Evolutionary conservation across 805 yeast species (phyloP).

Genomic region (Candida broadrunensis): DNA sequence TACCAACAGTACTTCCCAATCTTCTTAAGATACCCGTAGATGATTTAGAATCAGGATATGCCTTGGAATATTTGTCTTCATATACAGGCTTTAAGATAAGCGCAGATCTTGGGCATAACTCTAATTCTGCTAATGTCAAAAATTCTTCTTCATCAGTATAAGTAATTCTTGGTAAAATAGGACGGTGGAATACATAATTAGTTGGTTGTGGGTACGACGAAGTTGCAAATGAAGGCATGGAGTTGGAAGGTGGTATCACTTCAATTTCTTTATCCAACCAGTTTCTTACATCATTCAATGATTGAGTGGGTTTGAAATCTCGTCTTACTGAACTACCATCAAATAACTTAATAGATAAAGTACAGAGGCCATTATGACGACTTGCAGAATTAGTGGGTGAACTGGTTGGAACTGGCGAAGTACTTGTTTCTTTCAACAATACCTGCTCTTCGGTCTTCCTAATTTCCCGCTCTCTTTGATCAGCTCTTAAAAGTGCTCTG

Average conservation of each 20-base stretch:
- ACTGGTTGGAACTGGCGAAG: slow-evolving; percentile 6
- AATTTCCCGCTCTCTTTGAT: slow-evolving; percentile 43
- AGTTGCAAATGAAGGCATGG: slow-evolving; percentile 50
- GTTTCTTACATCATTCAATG: slow-evolving; percentile 55
- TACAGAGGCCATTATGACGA: slow-evolving; percentile 19
- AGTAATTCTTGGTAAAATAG: slow-evolving; percentile 47
- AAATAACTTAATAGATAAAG: slow-evolving; percentile 58
- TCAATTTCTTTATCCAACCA: slow-evolving; percentile 50
- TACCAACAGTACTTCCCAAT: slow-evolving; percentile 7
- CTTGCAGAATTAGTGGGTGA: background rate
- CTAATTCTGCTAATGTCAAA: slow-evolving; percentile 48
- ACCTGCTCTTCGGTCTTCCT: slow-evolving; percentile 5
- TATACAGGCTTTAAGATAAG: slow-evolving; percentile 65
- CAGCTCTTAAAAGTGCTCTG: slow-evolving; percentile 49
- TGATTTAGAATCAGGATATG: slow-evolving; percentile 8
- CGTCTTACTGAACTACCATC: slow-evolving; percentile 61
- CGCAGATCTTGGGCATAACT: slow-evolving; percentile 70
- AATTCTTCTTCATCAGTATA: slow-evolving; percentile 51
- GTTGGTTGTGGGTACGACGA: slow-evolving; percentile 59
- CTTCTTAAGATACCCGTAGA: slow-evolving; percentile 5
- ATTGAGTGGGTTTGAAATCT: slow-evolving; percentile 43
- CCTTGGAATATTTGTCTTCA: slow-evolving; percentile 15
- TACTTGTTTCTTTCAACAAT: slow-evolving; percentile 11
- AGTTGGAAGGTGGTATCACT: slow-evolving; percentile 38
- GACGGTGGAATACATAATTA: slow-evolving; percentile 34